Evolutionary conservation across 192 early-diverging fungal species (phyloP), one percentile per base, ranked within the genome.

Genomic region (Coemansia sp.): DNA sequence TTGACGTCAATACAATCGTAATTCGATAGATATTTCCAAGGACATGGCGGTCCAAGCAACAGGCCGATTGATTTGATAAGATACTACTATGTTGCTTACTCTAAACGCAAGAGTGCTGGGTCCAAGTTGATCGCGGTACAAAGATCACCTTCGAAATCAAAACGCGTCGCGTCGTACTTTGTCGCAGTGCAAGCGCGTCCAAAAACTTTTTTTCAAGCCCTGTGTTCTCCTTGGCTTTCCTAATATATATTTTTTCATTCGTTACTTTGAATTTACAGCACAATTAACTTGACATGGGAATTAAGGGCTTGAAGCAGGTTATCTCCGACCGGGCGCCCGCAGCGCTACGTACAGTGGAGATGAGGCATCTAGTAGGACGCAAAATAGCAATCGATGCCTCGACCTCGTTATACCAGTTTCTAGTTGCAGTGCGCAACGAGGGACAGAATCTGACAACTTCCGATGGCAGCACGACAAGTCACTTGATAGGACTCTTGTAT

Each of bases 381-480:
- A 98, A 97, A 70, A 92, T 99, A 6, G 97, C 97, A n/a, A 93
- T 99, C 50, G 97, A 99, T 73, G 97, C 97, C 22, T 97, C 96
- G 15, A 99, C 95, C 89, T 92, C 92, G 50, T 91, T 99, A 55
- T 99, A 99, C 78, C 97, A 99, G 86, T 99, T 99, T 84, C 89
- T 99, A 76, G 94, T 99, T 58, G 97, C 96, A 11, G 96, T 99
- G 44, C 88, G 97, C 33, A 87, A 87, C 60, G 96, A 98, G 65
- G 97, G 97, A 2, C 89, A 93, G 83, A 90, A 95, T 70, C 85
- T 99, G 50, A 92, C 91, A 13, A 95, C 94, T 64, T 92, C 94
- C 66, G 86, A 88, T 5, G 97, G 97, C 50, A 94, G 95, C 69
- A 95, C 95, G 0, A 99, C 97, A 20, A 95, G 94, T 86, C 97